Evolutionary conservation across 371 early-diverging fungal genomes (phyloP).

Genomic region (Nosema bombycis): DNA sequence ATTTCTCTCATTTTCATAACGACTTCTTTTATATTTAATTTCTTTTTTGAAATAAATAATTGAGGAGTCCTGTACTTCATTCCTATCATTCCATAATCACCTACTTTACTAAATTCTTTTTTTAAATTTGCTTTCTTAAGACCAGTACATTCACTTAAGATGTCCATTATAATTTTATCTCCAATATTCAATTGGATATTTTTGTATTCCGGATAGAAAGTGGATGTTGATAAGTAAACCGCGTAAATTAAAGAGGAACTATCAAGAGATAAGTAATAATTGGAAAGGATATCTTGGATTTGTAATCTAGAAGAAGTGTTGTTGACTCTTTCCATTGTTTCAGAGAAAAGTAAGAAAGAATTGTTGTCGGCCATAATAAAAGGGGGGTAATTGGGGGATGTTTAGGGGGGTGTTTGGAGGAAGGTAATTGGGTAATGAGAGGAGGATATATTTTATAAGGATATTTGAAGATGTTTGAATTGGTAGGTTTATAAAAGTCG

Average conservation of each 20-base stretch:
- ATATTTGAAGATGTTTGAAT: too few species aligned
- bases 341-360: constrained; percentile 46
- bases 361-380: constrained; percentile 7
- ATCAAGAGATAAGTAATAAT: constrained; percentile 43
- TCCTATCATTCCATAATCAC: constrained; percentile 66
- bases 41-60: constrained; percentile 49
- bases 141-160: constrained; percentile 51
- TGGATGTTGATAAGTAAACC: constrained; percentile 60
- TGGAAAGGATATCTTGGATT: constrained; percentile 54
- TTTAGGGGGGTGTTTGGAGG: too few species aligned
- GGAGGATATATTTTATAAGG: too few species aligned
- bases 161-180: constrained; percentile 56
- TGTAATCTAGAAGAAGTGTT: constrained; percentile 56
- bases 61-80: constrained; percentile 38
- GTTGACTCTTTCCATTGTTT: constrained; percentile 56
- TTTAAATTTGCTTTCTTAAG: constrained; percentile 41
- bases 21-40: constrained; percentile 51
- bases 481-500: too few species aligned
- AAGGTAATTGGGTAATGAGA: too few species aligned
- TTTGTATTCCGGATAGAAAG: constrained; percentile 57
- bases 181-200: constrained; percentile 65
- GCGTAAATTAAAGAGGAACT: constrained; percentile 36
- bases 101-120: constrained; percentile 53
- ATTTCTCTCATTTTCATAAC: constrained; percentile 51
- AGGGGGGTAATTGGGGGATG: too few species aligned